A percentile compares a stretch with the other conserved stretches of the same genome.
phyloP scores from a whole-genome alignment of 2,329 filamentous ascomycete genomes.

The Metarhizium rileyi region DNA sequence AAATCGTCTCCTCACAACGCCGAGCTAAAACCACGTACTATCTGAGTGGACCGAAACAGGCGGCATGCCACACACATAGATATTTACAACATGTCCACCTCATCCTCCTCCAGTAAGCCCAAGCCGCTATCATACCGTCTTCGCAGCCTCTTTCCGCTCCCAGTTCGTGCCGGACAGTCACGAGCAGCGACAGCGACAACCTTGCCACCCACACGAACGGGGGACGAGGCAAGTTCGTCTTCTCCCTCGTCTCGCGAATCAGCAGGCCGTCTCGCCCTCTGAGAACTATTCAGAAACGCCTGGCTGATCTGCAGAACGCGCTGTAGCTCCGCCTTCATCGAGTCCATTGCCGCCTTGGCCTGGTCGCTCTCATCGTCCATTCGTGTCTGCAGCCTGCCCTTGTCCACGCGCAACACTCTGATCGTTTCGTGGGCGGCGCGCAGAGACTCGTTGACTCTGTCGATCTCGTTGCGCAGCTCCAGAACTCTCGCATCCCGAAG shows the following conservation, averaged over 20 bases:
- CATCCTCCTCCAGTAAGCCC: conserved; percentile 45
- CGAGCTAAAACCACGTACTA: not conserved
- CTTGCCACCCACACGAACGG: conserved; percentile 8
- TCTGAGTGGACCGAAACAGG: too few relatives aligned
- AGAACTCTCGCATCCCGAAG: conserved; percentile 39
- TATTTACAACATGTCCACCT: conserved; percentile 19
- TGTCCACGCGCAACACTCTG: conserved; percentile 35
- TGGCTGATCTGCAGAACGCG: conserved; percentile 36
- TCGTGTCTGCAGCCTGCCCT: conserved; percentile 25
- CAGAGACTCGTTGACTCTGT: conserved; percentile 34
- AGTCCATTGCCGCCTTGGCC: conserved; percentile 35
- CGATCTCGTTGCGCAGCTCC: conserved; percentile 40
- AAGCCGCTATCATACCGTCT: conserved; percentile 45
- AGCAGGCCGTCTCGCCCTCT: conserved; percentile 8
- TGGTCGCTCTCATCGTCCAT: conserved; percentile 28
- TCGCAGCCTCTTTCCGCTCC: conserved; percentile 27
- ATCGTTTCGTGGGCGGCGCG: conserved; percentile 37
- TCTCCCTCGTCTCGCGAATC: not conserved
- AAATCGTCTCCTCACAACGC: not conserved
- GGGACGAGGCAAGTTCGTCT: conserved; percentile 8
- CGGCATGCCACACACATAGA: not conserved
- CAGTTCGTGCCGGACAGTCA: conserved; percentile 8
- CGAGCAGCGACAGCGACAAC: conserved; percentile 16
- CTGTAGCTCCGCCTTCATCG: conserved; percentile 42
- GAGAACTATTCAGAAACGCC: conserved; percentile 29